Evolutionary conservation across 75 land plant genomes (phyloP).

Genomic region (Chamaecyparis obtusa): DNA sequence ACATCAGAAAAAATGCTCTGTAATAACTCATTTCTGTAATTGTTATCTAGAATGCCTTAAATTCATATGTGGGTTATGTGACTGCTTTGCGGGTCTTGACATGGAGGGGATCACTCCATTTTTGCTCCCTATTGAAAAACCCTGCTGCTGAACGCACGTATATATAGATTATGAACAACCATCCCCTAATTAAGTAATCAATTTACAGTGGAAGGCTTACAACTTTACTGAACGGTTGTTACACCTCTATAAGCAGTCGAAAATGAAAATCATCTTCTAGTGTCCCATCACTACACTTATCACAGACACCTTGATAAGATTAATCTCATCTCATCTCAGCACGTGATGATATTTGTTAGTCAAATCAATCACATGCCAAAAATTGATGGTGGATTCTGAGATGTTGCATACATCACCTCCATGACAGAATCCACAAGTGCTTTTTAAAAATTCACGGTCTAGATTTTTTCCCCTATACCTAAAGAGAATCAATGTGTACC

Average conservation of each 20-base stretch:
- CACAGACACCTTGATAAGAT: neutral
- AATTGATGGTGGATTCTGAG: neutral
- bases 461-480: neutral
- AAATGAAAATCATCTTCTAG: too few relatives aligned
- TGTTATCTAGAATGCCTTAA: neutral
- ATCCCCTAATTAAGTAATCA: neutral
- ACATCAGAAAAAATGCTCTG: neutral
- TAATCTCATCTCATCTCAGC: neutral
- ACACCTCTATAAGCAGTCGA: neutral
- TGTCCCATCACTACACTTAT: neutral
- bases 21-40: neutral
- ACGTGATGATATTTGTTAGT: constrained; percentile 1
- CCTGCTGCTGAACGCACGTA: neutral
- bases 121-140: neutral
- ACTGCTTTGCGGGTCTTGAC: neutral
- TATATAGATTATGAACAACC: neutral
- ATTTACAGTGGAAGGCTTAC: neutral
- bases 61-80: neutral
- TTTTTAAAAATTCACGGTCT: neutral
- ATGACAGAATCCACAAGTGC: neutral
- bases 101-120: neutral
- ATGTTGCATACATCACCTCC: neutral
- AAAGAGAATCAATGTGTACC: neutral
- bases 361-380: constrained; percentile 5
- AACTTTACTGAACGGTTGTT: neutral